A percentile compares a stretch with the other conserved stretches of the same genome.
These are phyloP conservation scores for Rhodomyrtus tomentosa DNA, from an alignment of 345 rosid species.

Conservation along the genomic window DNA sequence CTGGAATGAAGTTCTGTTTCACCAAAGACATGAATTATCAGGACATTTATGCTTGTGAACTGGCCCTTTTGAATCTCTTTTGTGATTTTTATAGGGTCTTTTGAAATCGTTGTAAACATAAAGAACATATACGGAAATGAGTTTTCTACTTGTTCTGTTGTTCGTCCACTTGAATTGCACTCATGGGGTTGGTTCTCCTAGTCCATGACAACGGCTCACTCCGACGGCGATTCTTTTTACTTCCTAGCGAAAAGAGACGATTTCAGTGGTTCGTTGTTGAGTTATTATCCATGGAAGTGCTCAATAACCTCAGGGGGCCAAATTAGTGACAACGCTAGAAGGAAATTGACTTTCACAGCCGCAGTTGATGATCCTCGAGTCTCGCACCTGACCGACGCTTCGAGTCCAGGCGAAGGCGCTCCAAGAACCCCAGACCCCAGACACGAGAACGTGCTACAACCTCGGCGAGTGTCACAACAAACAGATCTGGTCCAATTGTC, in stretches of 20 bases:
- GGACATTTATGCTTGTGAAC: not conserved
- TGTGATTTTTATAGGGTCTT: not conserved
- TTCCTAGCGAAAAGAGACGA: not conserved
- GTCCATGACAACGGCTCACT: not conserved
- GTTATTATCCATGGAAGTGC: conserved; percentile 52
- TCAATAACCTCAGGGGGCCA: conserved; percentile 23
- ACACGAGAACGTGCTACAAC: not conserved
- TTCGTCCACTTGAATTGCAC: not conserved
- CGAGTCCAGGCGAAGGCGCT: not conserved
- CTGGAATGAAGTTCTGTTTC: not conserved
- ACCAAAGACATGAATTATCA: not conserved
- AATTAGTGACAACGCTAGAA: conserved; percentile 35
- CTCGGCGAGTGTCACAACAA: not conserved
- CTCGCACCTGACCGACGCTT: not conserved
- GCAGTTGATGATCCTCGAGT: not conserved
- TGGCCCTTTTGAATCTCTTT: not conserved
- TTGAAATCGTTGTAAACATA: not conserved
- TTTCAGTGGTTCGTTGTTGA: conserved; percentile 17
- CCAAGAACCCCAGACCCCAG: not conserved
- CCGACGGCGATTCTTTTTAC: not conserved
- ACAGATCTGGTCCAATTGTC: not conserved
- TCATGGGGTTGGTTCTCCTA: conserved; percentile 1
- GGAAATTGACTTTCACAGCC: conserved; percentile 12
- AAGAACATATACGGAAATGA: not conserved
- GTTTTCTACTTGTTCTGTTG: not conserved